phyloP scores from a whole-genome alignment of 352 stramenopile genomes.

The Phytophthora tubulina region DNA sequence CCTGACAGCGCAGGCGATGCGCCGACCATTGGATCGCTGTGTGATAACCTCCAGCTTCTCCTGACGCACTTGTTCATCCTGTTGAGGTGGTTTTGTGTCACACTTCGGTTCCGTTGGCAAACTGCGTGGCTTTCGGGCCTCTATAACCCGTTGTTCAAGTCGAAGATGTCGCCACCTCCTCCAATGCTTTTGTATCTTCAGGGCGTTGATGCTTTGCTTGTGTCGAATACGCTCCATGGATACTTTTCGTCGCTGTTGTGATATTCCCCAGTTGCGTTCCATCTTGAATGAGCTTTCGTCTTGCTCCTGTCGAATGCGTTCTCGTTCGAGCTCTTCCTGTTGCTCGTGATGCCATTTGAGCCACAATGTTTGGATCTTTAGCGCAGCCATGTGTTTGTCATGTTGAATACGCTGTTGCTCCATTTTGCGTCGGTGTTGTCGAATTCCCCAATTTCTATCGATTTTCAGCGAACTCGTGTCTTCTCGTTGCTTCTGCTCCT shows the following conservation, averaged over 20 bases:
- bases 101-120: neutral
- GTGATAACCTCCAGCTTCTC: conserved; percentile 26
- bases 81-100: neutral
- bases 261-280: conserved; percentile 31
- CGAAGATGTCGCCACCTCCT: conserved; percentile 20
- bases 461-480: conserved; percentile 32
- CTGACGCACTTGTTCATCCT: conserved; percentile 8
- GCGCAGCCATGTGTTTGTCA: conserved; percentile 32
- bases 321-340: conserved; percentile 35
- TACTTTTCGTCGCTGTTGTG: conserved; percentile 33
- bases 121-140: neutral
- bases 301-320: conserved; percentile 38
- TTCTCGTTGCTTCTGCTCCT: conserved; percentile 2
- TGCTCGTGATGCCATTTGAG: conserved; percentile 36
- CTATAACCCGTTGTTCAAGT: conserved; percentile 4
- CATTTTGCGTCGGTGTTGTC: conserved; percentile 34
- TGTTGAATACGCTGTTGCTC: conserved; percentile 33
- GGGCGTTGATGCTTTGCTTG: conserved; percentile 30
- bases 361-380: conserved; percentile 40
- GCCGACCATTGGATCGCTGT: conserved; percentile 19
- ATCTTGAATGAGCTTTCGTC: conserved; percentile 40
- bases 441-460: conserved; percentile 29
- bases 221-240: conserved; percentile 27
- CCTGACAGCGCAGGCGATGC: conserved; percentile 27
- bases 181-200: conserved; percentile 49